Evolutionary conservation across 2,329 filamentous ascomycete species (phyloP), one percentile per base, ranked within the genome.

Genomic region (Pyricularia grisea): DNA sequence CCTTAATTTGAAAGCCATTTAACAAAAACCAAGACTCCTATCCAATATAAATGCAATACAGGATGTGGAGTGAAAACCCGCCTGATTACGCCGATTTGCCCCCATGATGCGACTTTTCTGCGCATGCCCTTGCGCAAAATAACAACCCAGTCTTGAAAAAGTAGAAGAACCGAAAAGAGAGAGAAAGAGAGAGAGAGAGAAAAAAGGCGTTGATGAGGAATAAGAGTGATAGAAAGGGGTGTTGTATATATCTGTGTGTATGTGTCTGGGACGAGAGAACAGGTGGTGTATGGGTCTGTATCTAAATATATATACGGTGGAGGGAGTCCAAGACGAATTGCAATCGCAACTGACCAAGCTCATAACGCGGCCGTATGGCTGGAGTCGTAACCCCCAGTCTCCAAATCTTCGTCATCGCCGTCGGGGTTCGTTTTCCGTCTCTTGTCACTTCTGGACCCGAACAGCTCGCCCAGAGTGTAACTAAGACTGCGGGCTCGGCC

Each of bases 391-490:
- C 60, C 60, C 5, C 27, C 60, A 17, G n/a, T 55, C 31, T 67
- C 65, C 20, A 42, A 27, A 30, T 63, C 60, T 17, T 63, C 60
- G 10, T 33, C 31, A 28, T 36, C 50, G 11, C 28, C 67, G 9
- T 70, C 71, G 1, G 67, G 66, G 23, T 67, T 68, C 63, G 66
- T 67, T 66, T 68, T 70, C 11, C 69, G 61, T 30, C 69, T 74
- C 69, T 30, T 63, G 60, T 70, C 74, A 69, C 72, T 75, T 69
- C 74, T 77, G 50, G 76, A 74, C 17, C 75, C 73, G 66, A 81
- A 77, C 64, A 81, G 73, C 23, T 74, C 76, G 27, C 78, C 78
- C 3, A 81, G 71, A n/a, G 79, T 78, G 67, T 77, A 77, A 69
- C 79, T 80, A 61, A 81, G 71, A 72, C 79, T 81, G 67, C 70